phyloP scores from a whole-genome alignment of 108 stramenopile species.

The Cyclostephanos tholiformis region DNA sequence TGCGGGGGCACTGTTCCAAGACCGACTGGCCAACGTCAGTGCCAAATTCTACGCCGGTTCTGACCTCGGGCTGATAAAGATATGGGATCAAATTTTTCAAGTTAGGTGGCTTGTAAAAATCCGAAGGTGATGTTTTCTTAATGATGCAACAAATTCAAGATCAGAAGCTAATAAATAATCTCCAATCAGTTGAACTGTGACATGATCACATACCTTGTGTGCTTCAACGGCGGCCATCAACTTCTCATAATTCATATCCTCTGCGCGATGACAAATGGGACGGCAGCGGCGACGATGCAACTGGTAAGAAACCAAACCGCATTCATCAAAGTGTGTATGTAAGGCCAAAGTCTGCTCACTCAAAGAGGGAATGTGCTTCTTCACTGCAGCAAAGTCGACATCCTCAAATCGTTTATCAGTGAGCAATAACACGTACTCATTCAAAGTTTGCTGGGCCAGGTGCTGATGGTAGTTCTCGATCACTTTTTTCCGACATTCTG shows the following conservation, averaged over 20 bases:
- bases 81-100: slow-evolving; percentile 55
- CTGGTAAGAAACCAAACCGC: not conserved
- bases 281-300: not conserved
- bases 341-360: not conserved
- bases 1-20: not conserved
- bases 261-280: not conserved
- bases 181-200: not conserved
- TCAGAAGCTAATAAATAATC: not conserved
- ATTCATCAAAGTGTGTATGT: not conserved
- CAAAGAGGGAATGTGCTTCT: slow-evolving; percentile 17
- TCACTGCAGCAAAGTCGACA: slow-evolving; percentile 23
- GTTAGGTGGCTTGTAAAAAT: slow-evolving; percentile 54
- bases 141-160: not conserved
- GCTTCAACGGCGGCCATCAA: slow-evolving; percentile 50
- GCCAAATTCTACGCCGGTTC: not conserved
- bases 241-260: slow-evolving; percentile 54
- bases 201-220: slow-evolving; percentile 32
- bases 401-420: slow-evolving; percentile 55
- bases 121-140: slow-evolving; percentile 15
- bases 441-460: slow-evolving; percentile 19
- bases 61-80: slow-evolving; percentile 17
- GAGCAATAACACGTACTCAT: slow-evolving; percentile 47
- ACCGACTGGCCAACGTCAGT: not conserved
- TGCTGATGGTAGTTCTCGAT: slow-evolving; percentile 25
- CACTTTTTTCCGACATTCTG: slow-evolving; percentile 20